Evolutionary conservation across 495 filamentous ascomycete species (phyloP).

Genomic region (Aspergillus ellipticus): DNA sequence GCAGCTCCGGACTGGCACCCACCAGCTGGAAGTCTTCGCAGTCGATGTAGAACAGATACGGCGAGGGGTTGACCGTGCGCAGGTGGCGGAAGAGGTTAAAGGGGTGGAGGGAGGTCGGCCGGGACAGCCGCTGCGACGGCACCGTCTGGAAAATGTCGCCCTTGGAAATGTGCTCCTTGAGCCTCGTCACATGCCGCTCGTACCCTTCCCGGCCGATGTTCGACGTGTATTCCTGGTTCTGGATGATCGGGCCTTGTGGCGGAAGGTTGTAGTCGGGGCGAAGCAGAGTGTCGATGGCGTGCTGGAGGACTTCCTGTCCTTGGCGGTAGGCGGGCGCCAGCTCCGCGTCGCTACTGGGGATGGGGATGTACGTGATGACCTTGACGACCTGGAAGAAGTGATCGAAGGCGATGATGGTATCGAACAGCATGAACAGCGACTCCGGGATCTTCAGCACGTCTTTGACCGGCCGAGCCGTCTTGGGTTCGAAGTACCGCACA

Average conservation of each 20-base stretch:
- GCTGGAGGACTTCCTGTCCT: conserved; percentile 58
- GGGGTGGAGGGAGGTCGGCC: conserved; percentile 85
- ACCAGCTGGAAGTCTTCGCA: conserved; percentile 91
- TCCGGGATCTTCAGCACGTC: conserved; percentile 87
- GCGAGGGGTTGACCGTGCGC: conserved; percentile 91
- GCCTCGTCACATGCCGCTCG: conserved; percentile 71
- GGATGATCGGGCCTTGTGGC: conserved; percentile 65
- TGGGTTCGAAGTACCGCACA: conserved; percentile 94
- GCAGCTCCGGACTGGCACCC: conserved; percentile 87
- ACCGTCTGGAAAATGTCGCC: conserved; percentile 98
- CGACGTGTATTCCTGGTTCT: conserved; percentile 75
- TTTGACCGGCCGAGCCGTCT: conserved; percentile 79
- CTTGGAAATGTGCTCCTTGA: conserved; percentile 83
- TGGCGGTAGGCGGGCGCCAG: conserved; percentile 60
- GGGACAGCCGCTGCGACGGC: conserved; percentile 85
- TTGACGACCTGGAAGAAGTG: conserved; percentile 90
- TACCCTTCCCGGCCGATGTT: conserved; percentile 90
- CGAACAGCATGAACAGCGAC: conserved; percentile 95
- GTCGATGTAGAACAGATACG: conserved; percentile 94
- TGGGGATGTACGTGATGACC: conserved; percentile 79
- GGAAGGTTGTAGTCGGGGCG: conserved; percentile 74
- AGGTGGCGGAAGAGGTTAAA: conserved; percentile 98
- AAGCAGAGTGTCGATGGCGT: conserved; percentile 64
- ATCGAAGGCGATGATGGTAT: conserved; percentile 93
- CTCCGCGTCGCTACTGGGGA: conserved; percentile 45